These are phyloP conservation scores for Phaeosphaeriaceae sp. DNA, from an alignment of 2,329 filamentous ascomycete species.

Conservation along the genomic window DNA sequence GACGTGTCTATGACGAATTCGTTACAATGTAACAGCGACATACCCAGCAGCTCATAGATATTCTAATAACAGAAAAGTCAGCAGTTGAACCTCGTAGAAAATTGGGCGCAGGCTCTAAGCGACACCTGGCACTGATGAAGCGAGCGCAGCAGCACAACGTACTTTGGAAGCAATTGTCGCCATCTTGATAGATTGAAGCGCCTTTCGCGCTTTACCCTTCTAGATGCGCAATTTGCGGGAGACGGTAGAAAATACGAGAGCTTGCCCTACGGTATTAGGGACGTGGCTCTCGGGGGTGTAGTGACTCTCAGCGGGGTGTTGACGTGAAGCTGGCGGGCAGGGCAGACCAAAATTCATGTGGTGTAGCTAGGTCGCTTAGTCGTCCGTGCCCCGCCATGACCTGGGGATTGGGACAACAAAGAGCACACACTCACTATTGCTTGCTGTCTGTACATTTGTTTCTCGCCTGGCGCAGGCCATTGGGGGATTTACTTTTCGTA, in stretches of 20 bases:
- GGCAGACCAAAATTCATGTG: slow-evolving; percentile 28
- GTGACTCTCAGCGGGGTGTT: slow-evolving; percentile 36
- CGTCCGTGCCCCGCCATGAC: slow-evolving; percentile 17
- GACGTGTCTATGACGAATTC: slow-evolving; percentile 14
- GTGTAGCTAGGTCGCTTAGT: slow-evolving; percentile 37
- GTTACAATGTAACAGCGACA: slow-evolving; percentile 20
- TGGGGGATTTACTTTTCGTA: too few species aligned
- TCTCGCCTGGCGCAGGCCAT: too few species aligned
- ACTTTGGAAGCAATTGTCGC: slow-evolving; percentile 55
- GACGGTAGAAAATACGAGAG: slow-evolving; percentile 41
- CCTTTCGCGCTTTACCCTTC: slow-evolving; percentile 53
- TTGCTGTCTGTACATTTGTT: neutral
- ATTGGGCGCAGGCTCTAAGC: slow-evolving; percentile 15
- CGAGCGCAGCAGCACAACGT: slow-evolving; percentile 25
- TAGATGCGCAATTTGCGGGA: slow-evolving; percentile 51
- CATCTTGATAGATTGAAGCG: slow-evolving; percentile 51
- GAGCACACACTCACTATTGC: slow-evolving; percentile 12
- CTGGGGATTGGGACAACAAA: slow-evolving; percentile 8
- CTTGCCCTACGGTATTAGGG: slow-evolving; percentile 48
- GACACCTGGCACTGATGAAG: slow-evolving; percentile 3
- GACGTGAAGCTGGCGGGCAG: slow-evolving; percentile 37
- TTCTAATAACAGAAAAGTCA: slow-evolving; percentile 69
- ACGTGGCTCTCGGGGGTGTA: slow-evolving; percentile 45
- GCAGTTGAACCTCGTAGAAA: slow-evolving; percentile 5
- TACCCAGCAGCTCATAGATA: slow-evolving; percentile 98